Percentiles rank a stretch among this genome's conserved stretches.
phyloP scores from a whole-genome alignment of 1,284 basidiomycete species.

The Naganishia albida region DNA sequence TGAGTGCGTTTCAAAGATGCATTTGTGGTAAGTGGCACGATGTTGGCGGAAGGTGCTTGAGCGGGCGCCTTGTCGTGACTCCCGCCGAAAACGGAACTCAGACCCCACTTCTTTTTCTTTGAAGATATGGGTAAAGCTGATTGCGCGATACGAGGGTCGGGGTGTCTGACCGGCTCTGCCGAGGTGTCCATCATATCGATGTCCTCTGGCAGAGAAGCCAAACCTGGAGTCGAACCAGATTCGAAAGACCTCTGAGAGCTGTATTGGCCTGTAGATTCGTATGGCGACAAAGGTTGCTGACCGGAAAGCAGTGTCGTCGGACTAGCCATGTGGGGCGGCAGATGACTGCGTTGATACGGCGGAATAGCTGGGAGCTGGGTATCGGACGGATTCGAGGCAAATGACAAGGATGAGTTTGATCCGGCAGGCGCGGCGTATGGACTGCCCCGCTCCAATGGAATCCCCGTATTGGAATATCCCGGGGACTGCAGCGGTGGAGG shows the following conservation, averaged over 20 bases:
- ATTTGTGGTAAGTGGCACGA: constrained; percentile 65
- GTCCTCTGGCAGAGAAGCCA: constrained; percentile 29
- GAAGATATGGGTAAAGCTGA: constrained; percentile 37
- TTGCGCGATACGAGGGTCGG: constrained; percentile 24
- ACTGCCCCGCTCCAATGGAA: constrained; percentile 9
- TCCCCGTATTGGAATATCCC: constrained; percentile 3
- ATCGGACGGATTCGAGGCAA: constrained; percentile 16
- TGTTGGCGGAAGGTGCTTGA: constrained; percentile 36
- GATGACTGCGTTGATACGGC: constrained; percentile 28
- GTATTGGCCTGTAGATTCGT: constrained; percentile 7
- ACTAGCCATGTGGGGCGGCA: constrained; percentile 34
- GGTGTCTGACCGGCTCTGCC: constrained; percentile 32
- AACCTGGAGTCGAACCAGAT: neutral
- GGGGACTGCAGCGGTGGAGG: constrained; percentile 23
- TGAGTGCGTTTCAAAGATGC: constrained; percentile 75
- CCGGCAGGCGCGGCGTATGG: constrained; percentile 21
- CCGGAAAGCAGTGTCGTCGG: constrained; percentile 33
- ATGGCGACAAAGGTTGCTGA: constrained; percentile 25
- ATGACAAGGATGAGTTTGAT: constrained; percentile 14
- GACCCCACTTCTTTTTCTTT: constrained; percentile 56
- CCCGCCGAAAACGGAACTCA: constrained; percentile 67
- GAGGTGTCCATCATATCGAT: constrained; percentile 31
- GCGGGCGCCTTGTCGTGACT: constrained; percentile 60
- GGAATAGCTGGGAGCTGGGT: constrained; percentile 6
- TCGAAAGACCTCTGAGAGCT: constrained; percentile 17